These are phyloP conservation scores for Remersonia thermophila DNA, from an alignment of 2,329 filamentous ascomycete species.

Conservation along the genomic window DNA sequence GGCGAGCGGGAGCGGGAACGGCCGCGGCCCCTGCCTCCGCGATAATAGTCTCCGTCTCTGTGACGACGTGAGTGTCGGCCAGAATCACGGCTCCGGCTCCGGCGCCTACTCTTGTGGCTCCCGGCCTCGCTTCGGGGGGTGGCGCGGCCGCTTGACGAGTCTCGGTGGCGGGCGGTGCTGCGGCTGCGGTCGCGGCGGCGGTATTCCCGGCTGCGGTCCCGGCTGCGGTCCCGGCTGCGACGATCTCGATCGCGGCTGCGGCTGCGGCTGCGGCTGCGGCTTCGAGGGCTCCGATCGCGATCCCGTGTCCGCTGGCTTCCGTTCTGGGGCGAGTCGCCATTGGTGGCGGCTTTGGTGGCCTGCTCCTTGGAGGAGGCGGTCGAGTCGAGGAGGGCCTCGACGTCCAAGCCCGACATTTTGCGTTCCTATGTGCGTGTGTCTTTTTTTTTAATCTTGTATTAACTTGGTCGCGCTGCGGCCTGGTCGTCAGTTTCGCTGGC, in stretches of 20 bases:
- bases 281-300: constrained; percentile 12
- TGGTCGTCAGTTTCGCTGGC: not conserved
- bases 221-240: constrained; percentile 25
- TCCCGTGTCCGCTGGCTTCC: constrained; percentile 29
- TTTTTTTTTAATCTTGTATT: not conserved
- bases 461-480: not conserved
- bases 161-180: constrained; percentile 44
- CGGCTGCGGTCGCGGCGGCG: constrained; percentile 37
- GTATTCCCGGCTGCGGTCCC: constrained; percentile 42
- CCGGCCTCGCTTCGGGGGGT: constrained; percentile 65
- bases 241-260: constrained; percentile 33
- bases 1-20: constrained; percentile 64
- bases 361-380: constrained; percentile 52
- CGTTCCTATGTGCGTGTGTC: not conserved
- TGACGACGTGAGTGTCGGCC: constrained; percentile 62
- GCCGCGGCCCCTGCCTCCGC: constrained; percentile 47
- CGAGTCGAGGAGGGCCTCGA: constrained; percentile 83
- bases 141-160: constrained; percentile 41
- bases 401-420: constrained; percentile 58
- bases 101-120: constrained; percentile 69
- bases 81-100: constrained; percentile 67
- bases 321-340: constrained; percentile 47
- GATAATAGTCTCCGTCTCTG: constrained; percentile 64
- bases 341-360: constrained; percentile 32
- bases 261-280: constrained; percentile 31